Base-by-base conservation (phyloP, 116 monocot genomes). In the Posidonia oceanica region DNA sequence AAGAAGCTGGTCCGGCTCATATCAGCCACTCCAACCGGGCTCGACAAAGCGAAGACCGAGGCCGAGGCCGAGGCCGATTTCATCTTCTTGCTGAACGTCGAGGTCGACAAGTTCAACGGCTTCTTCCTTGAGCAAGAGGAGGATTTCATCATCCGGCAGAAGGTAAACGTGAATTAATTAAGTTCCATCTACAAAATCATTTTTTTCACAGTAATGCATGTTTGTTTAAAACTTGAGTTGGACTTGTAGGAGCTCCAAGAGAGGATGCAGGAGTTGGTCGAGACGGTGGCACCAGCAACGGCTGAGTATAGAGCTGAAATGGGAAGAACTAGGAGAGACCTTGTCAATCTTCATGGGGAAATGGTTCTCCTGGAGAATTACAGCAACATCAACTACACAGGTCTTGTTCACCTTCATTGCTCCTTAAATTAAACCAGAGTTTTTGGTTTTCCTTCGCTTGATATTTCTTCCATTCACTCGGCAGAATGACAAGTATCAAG, bases 41-140 rank as follows among this genome's bases (percentile, higher is more conserved):
- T 48, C 7, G 48, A 48, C 7, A 84, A 86, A 52, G 52, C 58
- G 51, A 18, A 55, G 18, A 56, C 39, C 4, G 59, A 62, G 21
- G 60, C 75, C 60, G 37, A 64, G 41, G 87, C 71, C 0, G 86
- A 83, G 82, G 78, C 77, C 14, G 58, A 80, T 36, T 98, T 98
- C 60, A 59, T 90, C 20, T 38, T 63, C 51, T 75, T 93, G 52
- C 76, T 98, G 38, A 69, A 93, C 60, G 76, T 79, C 11, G 93
- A 98, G 82, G 69, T 98, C 71, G 83, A 88, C 13, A 90, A 93
- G 88, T 85, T 98, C 76, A 98, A 98, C 65, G 70, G 66, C n/a
- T 98, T 98, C 84, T 98, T 93, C 81, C 62, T 87, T 8, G 98
- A 98, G 75, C 83, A 82, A 76, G 98, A 98, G 66, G 98, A 98